Evolutionary conservation across 805 yeast species (phyloP), one percentile per base, ranked within the genome.

Genomic region (Nakazawaea ambrosiae): DNA sequence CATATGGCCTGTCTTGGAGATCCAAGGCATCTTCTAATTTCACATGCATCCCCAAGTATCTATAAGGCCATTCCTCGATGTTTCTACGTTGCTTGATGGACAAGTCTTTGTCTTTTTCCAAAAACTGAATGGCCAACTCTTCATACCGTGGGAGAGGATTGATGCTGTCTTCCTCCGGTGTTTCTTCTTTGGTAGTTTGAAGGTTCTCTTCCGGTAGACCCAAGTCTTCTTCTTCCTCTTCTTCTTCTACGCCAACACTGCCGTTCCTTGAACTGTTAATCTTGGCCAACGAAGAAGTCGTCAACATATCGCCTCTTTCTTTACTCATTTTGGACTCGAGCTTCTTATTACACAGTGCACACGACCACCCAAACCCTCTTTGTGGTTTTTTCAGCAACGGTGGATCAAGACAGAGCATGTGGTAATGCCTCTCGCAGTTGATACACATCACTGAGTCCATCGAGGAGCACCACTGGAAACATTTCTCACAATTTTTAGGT

Each of bases 341-440:
- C 23, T 63, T 68, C 46, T 75, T 72, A n/a, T 80, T 68, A 60
- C 97, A 88, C 4, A 63, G 54, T 20, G 85, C 89, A 63, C 97
- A 88, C 19, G 86, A 72, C 96, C 96, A 89, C 7, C 87, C 84
- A 53, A 86, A 83, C 1, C 95, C 96, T 40, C 94, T 63, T 31
- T 84, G 78, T 1, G 96, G 96, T 50, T 84, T 84, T 45, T 74
- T 73, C 36, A 73, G 54, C 27, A 87, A 58, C 1, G 96, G 96
- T 1, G 96, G 96, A 43, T 81, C 85, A 33, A 88, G 70, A 51
- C 97, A 89, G 26, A 76, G 65, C 75, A 88, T 73, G 60, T 89
- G 97, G 47, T 78, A 86, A 41, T 65, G 65, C 14, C 70, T 67
- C 10, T 67, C 65, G 55, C 97, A 89, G 36, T 70, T 80, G n/a